Conservation (phyloP, 73 alveolate species). For the Chromera velia region DNA sequence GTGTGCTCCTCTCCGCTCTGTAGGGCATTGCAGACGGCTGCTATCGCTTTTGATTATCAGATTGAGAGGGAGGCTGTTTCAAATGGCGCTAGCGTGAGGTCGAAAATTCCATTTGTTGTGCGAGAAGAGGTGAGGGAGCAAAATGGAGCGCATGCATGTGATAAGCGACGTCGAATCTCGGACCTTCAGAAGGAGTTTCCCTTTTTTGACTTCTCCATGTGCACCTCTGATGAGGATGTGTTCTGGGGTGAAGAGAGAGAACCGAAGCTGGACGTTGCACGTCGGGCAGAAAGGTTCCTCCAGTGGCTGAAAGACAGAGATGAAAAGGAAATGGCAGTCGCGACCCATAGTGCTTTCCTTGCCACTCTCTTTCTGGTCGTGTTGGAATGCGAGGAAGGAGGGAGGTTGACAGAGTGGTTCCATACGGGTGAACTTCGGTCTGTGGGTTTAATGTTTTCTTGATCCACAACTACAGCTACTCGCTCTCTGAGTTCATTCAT, state of each 20-base stretch:
- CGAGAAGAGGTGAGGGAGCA: background rate
- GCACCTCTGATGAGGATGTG: background rate
- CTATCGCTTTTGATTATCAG: background rate
- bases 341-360: background rate
- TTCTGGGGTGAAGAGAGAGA: background rate
- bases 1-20: background rate
- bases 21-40: background rate
- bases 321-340: background rate
- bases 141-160: background rate
- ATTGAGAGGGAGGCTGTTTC: background rate
- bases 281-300: background rate
- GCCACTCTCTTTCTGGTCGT: background rate
- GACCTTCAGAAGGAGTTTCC: background rate
- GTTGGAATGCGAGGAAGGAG: background rate
- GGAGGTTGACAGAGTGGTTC: background rate
- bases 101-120: background rate
- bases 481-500: too few relatives aligned
- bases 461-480: too few relatives aligned
- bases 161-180: background rate
- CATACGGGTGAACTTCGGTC: background rate
- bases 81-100: too few relatives aligned
- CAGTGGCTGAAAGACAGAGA: background rate
- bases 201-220: background rate
- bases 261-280: background rate
- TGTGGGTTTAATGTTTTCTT: background rate